Evolutionary conservation across 495 filamentous ascomycete genomes (phyloP).

Genomic region (Cryomyces antarcticus): DNA sequence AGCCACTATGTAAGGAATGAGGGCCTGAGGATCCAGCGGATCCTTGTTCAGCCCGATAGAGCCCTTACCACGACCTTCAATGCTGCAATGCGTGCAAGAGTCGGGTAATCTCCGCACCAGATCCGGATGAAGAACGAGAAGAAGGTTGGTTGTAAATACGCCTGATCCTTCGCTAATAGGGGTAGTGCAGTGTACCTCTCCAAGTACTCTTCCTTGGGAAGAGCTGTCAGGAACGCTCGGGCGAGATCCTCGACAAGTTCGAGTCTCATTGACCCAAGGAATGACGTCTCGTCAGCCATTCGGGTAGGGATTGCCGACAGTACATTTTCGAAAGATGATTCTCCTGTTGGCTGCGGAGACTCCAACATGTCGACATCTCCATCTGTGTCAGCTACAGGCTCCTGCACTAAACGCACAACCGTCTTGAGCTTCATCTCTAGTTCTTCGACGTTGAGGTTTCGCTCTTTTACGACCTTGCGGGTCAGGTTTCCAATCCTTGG

Average conservation of each 20-base stretch:
- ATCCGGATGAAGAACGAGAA: constrained; percentile 57
- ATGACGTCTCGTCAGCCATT: constrained; percentile 14
- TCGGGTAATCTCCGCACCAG: constrained; percentile 52
- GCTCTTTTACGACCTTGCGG: constrained; percentile 34
- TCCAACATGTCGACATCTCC: constrained; percentile 28
- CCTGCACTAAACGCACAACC: constrained; percentile 25
- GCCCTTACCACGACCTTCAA: constrained; percentile 35
- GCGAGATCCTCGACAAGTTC: constrained; percentile 32
- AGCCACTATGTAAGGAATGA: constrained; percentile 55
- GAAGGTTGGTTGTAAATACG: constrained; percentile 35
- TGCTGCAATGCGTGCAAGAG: constrained; percentile 43
- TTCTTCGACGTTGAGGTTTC: constrained; percentile 41
- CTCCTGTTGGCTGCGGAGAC: background rate
- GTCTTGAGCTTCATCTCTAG: constrained; percentile 53
- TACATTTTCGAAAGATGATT: constrained; percentile 4
- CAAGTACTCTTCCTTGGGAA: constrained; percentile 28
- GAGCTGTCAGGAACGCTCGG: constrained; percentile 39
- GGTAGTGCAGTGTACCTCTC: constrained; percentile 35
- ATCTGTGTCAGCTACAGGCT: constrained; percentile 18
- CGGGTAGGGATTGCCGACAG: constrained; percentile 22
- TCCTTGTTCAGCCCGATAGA: constrained; percentile 13
- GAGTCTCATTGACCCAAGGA: constrained; percentile 10
- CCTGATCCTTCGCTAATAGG: constrained; percentile 33
- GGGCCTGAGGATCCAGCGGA: constrained; percentile 43
- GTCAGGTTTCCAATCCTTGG: constrained; percentile 14